Conservation (phyloP, 148 eudicot species). For the Chenopodium quinoa region DNA sequence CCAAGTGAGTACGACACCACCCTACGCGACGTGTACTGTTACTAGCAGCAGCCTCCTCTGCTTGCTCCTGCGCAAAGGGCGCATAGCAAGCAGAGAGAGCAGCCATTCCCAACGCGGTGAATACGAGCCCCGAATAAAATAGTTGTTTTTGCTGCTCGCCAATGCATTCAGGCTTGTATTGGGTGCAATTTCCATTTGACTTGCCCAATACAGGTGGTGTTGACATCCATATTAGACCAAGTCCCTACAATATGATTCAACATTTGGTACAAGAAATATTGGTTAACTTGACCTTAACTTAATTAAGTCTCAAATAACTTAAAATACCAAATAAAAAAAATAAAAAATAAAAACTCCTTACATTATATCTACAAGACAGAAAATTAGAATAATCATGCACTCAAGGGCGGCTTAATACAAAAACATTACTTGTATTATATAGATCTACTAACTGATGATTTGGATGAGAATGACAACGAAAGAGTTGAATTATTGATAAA, state of each 20-base stretch:
- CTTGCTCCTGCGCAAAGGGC: constrained; percentile 16
- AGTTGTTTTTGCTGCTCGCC: constrained; percentile 39
- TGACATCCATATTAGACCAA: constrained; percentile 48
- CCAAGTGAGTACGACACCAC: background rate
- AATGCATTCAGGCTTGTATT: constrained; percentile 42
- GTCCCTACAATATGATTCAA: constrained; percentile 34
- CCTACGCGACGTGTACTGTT: background rate
- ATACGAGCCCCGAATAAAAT: constrained; percentile 39
- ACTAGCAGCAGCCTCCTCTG: too few relatives aligned
- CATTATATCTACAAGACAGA: background rate
- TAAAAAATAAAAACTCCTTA: too few relatives aligned
- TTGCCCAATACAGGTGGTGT: constrained; percentile 48
- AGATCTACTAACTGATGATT: background rate
- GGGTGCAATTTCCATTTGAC: constrained; percentile 39
- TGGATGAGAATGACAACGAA: background rate
- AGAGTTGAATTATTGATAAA: background rate
- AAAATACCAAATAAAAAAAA: too few relatives aligned
- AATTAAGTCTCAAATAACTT: background rate
- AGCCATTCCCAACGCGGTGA: constrained; percentile 44
- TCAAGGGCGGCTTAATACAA: background rate
- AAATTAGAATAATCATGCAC: background rate
- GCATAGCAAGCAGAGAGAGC: constrained; percentile 34
- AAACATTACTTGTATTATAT: too few relatives aligned
- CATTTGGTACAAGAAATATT: background rate
- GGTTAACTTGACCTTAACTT: background rate